These are phyloP conservation scores for Dryadomyces quercus-mongolicae DNA, from an alignment of 2,329 filamentous ascomycete species.

Conservation along the genomic window DNA sequence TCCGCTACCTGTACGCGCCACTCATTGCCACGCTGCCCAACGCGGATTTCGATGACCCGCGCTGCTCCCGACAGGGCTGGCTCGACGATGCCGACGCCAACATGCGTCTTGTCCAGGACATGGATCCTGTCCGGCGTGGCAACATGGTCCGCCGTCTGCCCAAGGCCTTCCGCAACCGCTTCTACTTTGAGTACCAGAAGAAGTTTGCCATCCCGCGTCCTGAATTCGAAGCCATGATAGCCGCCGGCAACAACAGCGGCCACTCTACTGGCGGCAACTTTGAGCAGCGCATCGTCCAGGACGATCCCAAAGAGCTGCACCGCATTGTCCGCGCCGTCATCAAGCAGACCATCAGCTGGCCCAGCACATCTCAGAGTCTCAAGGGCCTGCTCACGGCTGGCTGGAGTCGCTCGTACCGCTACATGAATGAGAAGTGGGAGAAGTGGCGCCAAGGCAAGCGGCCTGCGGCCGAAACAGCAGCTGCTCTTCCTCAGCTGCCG, in stretches of 20 bases:
- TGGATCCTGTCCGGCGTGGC: slow-evolving; percentile 79
- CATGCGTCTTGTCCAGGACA: slow-evolving; percentile 68
- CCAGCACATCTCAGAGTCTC: slow-evolving; percentile 73
- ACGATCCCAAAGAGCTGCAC: slow-evolving; percentile 53
- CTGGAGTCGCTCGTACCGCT: slow-evolving; percentile 54
- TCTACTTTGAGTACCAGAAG: slow-evolving; percentile 92
- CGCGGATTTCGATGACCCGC: slow-evolving; percentile 59
- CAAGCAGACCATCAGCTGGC: slow-evolving; percentile 82
- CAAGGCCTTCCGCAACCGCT: slow-evolving; percentile 69
- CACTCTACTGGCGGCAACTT: slow-evolving; percentile 50
- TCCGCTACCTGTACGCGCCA: slow-evolving; percentile 81
- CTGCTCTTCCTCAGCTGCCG: too few species aligned
- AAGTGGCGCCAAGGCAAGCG: slow-evolving; percentile 40
- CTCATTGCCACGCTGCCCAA: slow-evolving; percentile 87
- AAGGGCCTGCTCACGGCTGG: slow-evolving; percentile 80
- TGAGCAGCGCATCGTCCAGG: slow-evolving; percentile 69
- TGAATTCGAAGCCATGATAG: slow-evolving; percentile 78
- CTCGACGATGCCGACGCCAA: slow-evolving; percentile 52
- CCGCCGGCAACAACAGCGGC: slow-evolving; percentile 49
- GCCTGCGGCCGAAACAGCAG: neutral
- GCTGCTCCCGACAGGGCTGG: slow-evolving; percentile 47
- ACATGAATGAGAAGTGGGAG: slow-evolving; percentile 68
- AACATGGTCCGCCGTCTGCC: slow-evolving; percentile 96
- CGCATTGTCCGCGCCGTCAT: slow-evolving; percentile 65
- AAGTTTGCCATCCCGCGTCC: slow-evolving; percentile 75